Conservation (phyloP, 2,329 filamentous ascomycete species). For the Fusarium decemcellulare region DNA sequence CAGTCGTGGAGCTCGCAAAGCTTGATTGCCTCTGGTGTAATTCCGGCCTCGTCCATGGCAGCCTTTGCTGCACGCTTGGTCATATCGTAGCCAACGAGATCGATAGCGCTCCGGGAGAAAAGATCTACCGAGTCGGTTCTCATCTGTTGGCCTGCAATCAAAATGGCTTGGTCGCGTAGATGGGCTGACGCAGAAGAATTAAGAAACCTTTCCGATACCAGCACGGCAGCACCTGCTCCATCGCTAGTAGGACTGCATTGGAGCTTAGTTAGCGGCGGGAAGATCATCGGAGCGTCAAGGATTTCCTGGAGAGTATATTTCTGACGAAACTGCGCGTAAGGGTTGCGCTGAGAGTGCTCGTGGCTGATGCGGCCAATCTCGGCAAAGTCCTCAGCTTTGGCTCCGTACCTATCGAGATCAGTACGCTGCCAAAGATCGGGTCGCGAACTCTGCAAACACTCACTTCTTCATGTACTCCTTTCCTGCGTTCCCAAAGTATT, state of each 20-base stretch:
- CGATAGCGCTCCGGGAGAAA: constrained; percentile 38
- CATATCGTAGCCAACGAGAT: constrained; percentile 50
- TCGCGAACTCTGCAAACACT: too few relatives aligned
- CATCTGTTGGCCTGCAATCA: constrained; percentile 83
- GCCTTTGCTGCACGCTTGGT: constrained; percentile 38
- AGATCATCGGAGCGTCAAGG: constrained; percentile 81
- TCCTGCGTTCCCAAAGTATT: constrained; percentile 96
- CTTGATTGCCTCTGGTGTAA: constrained; percentile 31
- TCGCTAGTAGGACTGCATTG: constrained; percentile 98
- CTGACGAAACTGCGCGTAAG: constrained; percentile 97
- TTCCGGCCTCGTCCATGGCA: constrained; percentile 41
- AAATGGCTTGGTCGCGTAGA: constrained; percentile 84
- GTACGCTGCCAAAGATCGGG: too few relatives aligned
- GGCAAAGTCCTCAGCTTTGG: constrained; percentile 87
- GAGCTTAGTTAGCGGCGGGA: constrained; percentile 93
- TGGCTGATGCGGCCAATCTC: constrained; percentile 96
- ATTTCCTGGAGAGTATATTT: constrained; percentile 92
- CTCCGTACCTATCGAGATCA: constrained; percentile 75
- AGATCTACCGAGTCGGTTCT: constrained; percentile 10
- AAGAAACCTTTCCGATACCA: constrained; percentile 79
- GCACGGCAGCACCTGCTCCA: constrained; percentile 87
- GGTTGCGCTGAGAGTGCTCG: constrained; percentile 90
- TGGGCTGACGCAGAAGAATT: constrained; percentile 89
- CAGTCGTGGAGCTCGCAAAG: constrained; percentile 50
- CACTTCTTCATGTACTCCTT: constrained; percentile 95